Conservation (phyloP, 257 asterid species). For the Solanum virginianum region DNA sequence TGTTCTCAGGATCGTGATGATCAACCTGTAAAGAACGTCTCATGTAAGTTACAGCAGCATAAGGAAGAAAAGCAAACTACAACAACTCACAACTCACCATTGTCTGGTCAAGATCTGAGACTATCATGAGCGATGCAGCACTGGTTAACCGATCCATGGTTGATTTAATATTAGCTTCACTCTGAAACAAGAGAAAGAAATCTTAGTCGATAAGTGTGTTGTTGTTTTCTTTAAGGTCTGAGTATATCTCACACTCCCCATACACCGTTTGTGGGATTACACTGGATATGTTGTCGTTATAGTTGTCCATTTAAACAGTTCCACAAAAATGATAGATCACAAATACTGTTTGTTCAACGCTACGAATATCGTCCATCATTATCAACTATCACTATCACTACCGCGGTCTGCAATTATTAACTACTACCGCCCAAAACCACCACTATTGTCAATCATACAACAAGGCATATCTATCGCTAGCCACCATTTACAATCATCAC, state of each 20-base stretch:
- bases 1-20: conserved; percentile 68
- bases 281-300: neutral
- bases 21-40: conserved; percentile 59
- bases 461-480: neutral
- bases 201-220: neutral
- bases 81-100: conserved; percentile 49
- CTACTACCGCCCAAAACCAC: neutral
- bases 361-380: neutral
- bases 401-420: neutral
- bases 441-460: neutral
- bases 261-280: neutral
- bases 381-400: neutral
- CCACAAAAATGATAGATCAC: neutral
- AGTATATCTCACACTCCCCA: neutral
- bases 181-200: conserved; percentile 21
- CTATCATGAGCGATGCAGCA: conserved; percentile 80
- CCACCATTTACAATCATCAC: neutral
- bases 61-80: neutral
- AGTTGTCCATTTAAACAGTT: neutral
- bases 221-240: neutral
- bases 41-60: conserved; percentile 1
- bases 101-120: conserved; percentile 93
- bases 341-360: neutral
- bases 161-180: conserved; percentile 13
- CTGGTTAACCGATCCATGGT: conserved; percentile 60